Conservation (phyloP, 345 rosid genomes). For the Chamaenerion angustifolium region DNA sequence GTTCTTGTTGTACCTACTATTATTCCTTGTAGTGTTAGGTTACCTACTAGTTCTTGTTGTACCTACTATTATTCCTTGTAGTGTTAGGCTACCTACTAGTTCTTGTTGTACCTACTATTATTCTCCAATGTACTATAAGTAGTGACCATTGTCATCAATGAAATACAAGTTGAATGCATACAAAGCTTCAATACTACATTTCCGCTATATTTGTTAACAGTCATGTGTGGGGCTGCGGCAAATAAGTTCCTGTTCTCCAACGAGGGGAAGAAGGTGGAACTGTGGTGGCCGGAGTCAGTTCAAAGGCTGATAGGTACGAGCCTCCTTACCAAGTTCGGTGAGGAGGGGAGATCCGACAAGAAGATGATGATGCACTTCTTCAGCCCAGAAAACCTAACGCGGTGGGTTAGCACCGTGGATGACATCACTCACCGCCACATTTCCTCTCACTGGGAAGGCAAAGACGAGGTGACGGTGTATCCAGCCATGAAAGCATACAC, state of each 20-base stretch:
- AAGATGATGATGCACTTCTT: constrained; percentile 3
- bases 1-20: no score
- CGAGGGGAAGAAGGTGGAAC: constrained; percentile 4
- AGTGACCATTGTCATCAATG: no score
- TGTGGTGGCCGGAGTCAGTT: constrained; percentile 3
- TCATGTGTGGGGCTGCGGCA: constrained; percentile 1
- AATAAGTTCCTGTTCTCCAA: constrained; percentile 9
- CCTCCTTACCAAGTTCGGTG: neutral
- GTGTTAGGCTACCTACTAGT: no score
- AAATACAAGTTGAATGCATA: no score
- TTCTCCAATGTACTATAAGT: no score
- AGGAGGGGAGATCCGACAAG: neutral
- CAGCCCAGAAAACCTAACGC: neutral
- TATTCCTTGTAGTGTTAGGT: no score
- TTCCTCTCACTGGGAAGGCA: constrained; percentile 2
- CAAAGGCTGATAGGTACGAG: neutral
- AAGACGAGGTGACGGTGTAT: constrained; percentile 1
- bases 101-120: no score
- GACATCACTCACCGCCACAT: constrained; percentile 2
- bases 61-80: no score
- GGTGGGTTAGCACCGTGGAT: constrained; percentile 5
- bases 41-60: no score
- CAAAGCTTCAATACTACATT: no score
- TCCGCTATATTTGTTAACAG: no score
- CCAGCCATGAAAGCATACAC: constrained; percentile 12